A percentile compares a stretch with the other conserved stretches of the same genome.
Conservation (phyloP, 73 alveolate species). For the Paramecium pentaurelia region DNA sequence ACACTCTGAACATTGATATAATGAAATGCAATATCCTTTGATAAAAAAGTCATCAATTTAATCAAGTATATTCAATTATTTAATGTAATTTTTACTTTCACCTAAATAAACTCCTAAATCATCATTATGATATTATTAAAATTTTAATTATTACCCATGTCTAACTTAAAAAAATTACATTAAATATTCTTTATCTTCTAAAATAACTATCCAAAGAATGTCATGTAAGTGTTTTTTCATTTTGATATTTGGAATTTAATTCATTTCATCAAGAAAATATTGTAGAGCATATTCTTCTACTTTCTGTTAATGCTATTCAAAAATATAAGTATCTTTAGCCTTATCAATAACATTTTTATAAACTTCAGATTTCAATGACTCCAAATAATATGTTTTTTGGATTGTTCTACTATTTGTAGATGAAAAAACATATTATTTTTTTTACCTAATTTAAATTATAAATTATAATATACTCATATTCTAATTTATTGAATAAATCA, state of each 20-base stretch:
- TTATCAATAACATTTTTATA: background rate
- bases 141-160: background rate
- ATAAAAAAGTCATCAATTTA: background rate
- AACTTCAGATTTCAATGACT: background rate
- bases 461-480: background rate
- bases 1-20: background rate
- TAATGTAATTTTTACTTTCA: background rate
- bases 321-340: constrained; percentile 2
- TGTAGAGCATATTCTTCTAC: background rate
- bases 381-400: background rate
- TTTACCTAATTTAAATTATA: background rate
- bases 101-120: constrained; percentile 20
- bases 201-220: background rate
- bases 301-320: background rate
- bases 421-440: background rate
- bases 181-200: background rate
- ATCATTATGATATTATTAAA: background rate
- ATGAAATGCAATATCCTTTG: constrained; percentile 3
- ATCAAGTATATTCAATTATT: background rate
- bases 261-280: constrained; percentile 6
- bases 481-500: background rate
- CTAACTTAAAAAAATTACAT: constrained; percentile 16
- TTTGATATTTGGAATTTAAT: background rate
- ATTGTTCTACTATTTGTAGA: background rate
- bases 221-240: background rate